Percentiles rank a stretch among this genome's conserved stretches.
Conservation (phyloP, 2,329 filamentous ascomycete genomes). For the Verticillium albo-atrum region DNA sequence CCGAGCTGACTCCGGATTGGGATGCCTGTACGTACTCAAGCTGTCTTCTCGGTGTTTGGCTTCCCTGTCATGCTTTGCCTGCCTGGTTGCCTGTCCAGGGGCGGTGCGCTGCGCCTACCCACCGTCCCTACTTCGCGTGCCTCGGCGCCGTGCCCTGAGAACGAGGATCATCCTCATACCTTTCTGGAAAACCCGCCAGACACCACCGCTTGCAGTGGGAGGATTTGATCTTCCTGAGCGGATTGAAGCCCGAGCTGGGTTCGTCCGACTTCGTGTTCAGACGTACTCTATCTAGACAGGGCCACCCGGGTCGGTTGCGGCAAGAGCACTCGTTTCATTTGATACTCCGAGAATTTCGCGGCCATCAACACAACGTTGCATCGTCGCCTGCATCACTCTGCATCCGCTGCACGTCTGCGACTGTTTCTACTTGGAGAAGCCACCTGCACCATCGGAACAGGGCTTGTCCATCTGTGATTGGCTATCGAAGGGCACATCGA, state of each 20-base stretch:
- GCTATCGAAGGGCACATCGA: background rate
- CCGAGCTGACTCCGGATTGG: background rate
- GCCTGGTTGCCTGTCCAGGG: background rate
- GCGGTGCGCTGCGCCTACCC: background rate
- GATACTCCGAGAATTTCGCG: background rate
- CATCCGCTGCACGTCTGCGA: background rate
- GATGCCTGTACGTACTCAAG: background rate
- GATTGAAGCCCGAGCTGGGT: background rate
- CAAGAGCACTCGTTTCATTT: background rate
- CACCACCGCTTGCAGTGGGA: background rate
- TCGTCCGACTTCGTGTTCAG: background rate
- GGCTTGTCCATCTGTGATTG: background rate
- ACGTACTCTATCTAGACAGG: background rate
- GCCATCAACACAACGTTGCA: background rate
- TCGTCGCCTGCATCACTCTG: background rate
- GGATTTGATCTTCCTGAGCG: background rate
- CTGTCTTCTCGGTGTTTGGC: background rate
- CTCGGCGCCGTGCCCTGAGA: background rate
- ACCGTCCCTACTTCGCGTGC: background rate
- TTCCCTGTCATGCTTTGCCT: background rate
- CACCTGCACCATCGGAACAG: background rate
- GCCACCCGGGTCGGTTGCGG: background rate
- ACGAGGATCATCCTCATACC: background rate
- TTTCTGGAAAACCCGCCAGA: background rate
- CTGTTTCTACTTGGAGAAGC: too few relatives aligned